Base-by-base conservation (phyloP, 148 eudicot genomes). In the Camellia lanceoleosa region DNA sequence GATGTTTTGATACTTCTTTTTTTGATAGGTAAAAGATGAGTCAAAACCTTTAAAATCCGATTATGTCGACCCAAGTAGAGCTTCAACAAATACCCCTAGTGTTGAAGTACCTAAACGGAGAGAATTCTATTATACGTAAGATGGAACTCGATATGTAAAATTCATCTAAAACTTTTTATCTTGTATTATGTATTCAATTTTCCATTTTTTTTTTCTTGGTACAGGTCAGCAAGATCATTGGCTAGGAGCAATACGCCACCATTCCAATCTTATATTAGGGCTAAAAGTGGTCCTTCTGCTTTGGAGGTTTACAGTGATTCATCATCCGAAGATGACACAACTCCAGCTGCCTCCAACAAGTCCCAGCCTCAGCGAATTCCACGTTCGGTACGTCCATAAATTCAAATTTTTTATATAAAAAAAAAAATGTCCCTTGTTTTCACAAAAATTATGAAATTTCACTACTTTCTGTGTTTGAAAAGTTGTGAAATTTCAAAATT, bases 101-200 rank as follows among this genome's bases (percentile, higher is more conserved):
- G 83, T 82, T 55, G 83, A 87, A 76, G 88, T 90, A 43, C 89
- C 96, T 20, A 71, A 65, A 0, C 73, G 79, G 51, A 86, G 79
- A 77, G 86, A 86, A 38, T 88, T 83, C 84, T 88, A 84, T 65
- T 90, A 86, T 76, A 87, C 74, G 96, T 84, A 77, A 78, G 73
- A 30, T 30, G 38, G 38, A 30, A 30, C 38, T 30, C 38, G 38
- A 30, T 30, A 30, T 30, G 38, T 30, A 30, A 30, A 30, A 30
- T 30, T 30, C 38, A 30, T 30, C 38, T 30, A 30, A 30, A 1
- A 30, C 38, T 30, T 30, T 30, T 30, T 30, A 30, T 30, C 38
- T 30, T 30, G 38, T 30, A 30, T 30, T 30, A 30, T 30, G 38
- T 30, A 30, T 30, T 30, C 38, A 30, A 30, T 30, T 7, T 18